Evolutionary conservation across 2,329 filamentous ascomycete species (phyloP).

Genomic region (Paracamarosporium sp.): DNA sequence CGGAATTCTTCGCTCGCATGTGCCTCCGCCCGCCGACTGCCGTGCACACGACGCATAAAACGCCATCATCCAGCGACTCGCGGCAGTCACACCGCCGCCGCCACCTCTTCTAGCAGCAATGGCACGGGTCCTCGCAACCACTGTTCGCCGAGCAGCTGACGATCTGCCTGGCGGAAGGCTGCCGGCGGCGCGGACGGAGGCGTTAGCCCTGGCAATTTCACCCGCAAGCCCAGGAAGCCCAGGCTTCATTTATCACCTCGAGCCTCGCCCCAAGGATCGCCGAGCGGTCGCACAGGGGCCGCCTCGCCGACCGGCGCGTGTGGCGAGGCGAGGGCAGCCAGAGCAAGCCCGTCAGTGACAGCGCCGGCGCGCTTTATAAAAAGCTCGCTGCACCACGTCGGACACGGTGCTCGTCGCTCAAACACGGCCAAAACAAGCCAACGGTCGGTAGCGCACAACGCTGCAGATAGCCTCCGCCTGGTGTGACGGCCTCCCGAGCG

Average conservation of each 20-base stretch:
- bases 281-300: background rate
- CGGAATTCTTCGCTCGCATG: no score
- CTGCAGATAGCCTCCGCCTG: slow-evolving; percentile 4
- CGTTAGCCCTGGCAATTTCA: slow-evolving; percentile 6
- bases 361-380: background rate
- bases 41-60: background rate
- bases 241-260: background rate
- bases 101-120: background rate
- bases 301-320: background rate
- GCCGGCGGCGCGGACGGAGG: background rate
- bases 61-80: background rate
- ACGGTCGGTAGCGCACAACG: slow-evolving; percentile 11
- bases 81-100: background rate
- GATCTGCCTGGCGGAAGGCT: slow-evolving; percentile 2
- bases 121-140: background rate
- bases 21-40: no score
- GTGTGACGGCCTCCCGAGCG: slow-evolving; percentile 17
- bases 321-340: background rate
- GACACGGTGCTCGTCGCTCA: slow-evolving; percentile 11
- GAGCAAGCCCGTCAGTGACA: background rate
- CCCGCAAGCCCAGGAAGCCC: background rate
- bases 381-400: background rate
- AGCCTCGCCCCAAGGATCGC: background rate
- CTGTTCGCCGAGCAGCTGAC: background rate
- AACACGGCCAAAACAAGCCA: slow-evolving; percentile 24